Conservation (phyloP, 129 eudicot genomes). For the Lonicera japonica region DNA sequence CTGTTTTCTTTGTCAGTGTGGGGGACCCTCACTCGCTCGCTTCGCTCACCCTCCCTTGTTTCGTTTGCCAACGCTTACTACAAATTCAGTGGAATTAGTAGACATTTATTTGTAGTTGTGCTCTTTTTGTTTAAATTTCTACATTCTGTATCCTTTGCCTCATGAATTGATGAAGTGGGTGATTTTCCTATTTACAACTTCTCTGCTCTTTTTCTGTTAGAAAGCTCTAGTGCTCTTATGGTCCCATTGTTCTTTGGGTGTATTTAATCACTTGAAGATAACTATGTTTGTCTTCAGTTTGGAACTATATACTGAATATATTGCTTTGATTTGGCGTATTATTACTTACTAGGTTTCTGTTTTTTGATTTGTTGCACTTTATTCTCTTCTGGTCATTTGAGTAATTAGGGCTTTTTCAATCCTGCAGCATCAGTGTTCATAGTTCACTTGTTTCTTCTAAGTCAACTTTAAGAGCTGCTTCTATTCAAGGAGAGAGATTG, state of each 20-base stretch:
- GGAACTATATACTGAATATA: background rate
- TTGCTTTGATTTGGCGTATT: background rate
- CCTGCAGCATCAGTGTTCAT: background rate
- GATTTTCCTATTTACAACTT: conserved; percentile 4
- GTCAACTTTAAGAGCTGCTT: background rate
- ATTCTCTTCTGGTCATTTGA: no score
- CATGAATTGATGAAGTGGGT: conserved; percentile 26
- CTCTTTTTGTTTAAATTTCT: conserved; percentile 16
- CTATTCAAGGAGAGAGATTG: conserved; percentile 8
- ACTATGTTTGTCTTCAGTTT: background rate
- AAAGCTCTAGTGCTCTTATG: background rate
- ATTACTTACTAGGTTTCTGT: background rate
- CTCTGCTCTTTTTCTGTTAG: background rate
- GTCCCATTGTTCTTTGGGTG: background rate
- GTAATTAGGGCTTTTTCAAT: conserved; percentile 23
- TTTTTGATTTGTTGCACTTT: background rate
- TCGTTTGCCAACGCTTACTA: conserved; percentile 12
- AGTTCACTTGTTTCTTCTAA: no score
- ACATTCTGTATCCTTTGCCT: conserved; percentile 21
- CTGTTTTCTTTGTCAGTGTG: conserved; percentile 19
- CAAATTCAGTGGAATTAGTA: conserved; percentile 1
- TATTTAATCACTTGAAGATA: background rate
- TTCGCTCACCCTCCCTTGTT: conserved; percentile 3
- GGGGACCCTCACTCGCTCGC: no score
- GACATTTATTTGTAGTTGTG: background rate